Evolutionary conservation across 495 filamentous ascomycete species (phyloP).

Genomic region (Ascobolus immersus): DNA sequence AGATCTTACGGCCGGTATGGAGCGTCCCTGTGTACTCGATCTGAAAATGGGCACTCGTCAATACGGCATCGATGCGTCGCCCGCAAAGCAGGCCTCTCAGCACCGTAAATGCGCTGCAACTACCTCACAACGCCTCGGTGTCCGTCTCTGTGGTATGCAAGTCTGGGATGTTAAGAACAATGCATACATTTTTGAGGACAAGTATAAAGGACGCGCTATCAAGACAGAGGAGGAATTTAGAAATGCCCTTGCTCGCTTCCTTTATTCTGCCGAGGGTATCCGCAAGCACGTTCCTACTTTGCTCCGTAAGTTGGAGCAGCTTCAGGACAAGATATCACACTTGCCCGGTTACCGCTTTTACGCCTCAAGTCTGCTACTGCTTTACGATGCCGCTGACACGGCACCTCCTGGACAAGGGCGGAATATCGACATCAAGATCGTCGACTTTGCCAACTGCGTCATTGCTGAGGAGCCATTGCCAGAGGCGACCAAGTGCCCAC

Average conservation of each 20-base stretch:
- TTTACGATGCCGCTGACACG: conserved; percentile 59
- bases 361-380: conserved; percentile 74
- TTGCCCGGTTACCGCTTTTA: conserved; percentile 83
- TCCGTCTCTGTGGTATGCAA: conserved; percentile 86
- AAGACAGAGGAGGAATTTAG: conserved; percentile 81
- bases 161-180: conserved; percentile 73
- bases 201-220: conserved; percentile 79
- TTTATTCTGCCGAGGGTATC: conserved; percentile 72
- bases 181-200: conserved; percentile 74
- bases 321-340: conserved; percentile 58
- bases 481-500: conserved; percentile 46
- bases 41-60: conserved; percentile 98
- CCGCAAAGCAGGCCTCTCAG: conserved; percentile 83
- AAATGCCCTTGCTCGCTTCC: conserved; percentile 60
- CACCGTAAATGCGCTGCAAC: conserved; percentile 75
- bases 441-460: conserved; percentile 94
- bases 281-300: conserved; percentile 63
- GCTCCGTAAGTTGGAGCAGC: conserved; percentile 48
- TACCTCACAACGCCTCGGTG: conserved; percentile 73
- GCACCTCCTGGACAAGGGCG: conserved; percentile 17
- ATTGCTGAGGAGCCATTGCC: conserved; percentile 51
- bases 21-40: conserved; percentile 82
- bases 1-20: conserved; percentile 91
- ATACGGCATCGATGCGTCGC: conserved; percentile 77
- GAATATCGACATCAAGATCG: conserved; percentile 78